These are phyloP conservation scores for Lithospermum erythrorhizon DNA, from an alignment of 257 asterid species.

Conservation along the genomic window DNA sequence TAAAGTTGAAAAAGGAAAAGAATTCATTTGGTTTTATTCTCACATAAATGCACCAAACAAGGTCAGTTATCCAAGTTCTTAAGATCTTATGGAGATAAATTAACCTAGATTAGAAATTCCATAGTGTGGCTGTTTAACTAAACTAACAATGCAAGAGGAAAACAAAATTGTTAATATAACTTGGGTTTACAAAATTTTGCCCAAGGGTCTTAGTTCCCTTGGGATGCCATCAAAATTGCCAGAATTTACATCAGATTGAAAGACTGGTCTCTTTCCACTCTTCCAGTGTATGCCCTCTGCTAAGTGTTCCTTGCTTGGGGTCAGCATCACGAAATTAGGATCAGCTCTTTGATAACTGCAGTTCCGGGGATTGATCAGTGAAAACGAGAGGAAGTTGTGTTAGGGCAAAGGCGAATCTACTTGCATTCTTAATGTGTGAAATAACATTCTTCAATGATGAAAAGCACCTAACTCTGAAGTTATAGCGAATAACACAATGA, in stretches of 20 bases:
- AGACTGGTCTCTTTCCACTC: conserved; percentile 55
- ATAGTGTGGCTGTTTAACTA: too few relatives aligned
- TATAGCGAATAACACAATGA: too few relatives aligned
- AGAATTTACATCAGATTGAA: conserved; percentile 64
- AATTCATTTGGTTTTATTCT: too few relatives aligned
- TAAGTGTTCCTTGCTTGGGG: conserved; percentile 88
- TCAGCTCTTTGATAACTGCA: conserved; percentile 84
- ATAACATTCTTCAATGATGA: too few relatives aligned
- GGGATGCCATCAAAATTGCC: conserved; percentile 75
- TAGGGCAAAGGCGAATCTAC: too few relatives aligned
- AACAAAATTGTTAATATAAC: background rate
- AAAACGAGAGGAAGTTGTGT: background rate
- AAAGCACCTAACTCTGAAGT: too few relatives aligned
- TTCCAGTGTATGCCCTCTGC: conserved; percentile 89
- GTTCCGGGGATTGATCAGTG: background rate
- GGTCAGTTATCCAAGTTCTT: too few relatives aligned
- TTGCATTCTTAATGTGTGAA: too few relatives aligned
- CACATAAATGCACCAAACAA: too few relatives aligned
- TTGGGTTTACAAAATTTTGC: conserved; percentile 39
- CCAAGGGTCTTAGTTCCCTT: conserved; percentile 65
- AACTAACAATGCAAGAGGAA: background rate
- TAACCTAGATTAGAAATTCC: background rate
- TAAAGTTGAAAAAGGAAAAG: too few relatives aligned
- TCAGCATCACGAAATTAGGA: conserved; percentile 87
- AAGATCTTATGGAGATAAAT: too few relatives aligned